A percentile compares a stretch with the other conserved stretches of the same genome.
phyloP scores from a whole-genome alignment of 805 yeast species.

The Metschnikowia aberdeeniae region DNA sequence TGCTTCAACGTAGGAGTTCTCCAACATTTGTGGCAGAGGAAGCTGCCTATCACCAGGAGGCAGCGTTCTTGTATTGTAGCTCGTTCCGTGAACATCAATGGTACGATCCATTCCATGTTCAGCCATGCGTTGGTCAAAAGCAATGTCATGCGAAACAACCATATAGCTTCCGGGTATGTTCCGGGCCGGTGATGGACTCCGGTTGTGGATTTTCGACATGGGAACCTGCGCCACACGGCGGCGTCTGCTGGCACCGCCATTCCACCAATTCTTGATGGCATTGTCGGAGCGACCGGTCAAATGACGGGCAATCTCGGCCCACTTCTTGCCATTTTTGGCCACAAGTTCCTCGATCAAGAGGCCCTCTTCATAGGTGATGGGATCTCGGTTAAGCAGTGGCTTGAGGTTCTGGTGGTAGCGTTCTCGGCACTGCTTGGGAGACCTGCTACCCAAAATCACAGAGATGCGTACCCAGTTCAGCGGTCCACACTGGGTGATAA shows the following conservation, averaged over 20 bases:
- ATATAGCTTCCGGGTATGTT: neutral
- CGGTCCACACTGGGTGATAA: slow-evolving; percentile 70
- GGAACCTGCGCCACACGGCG: slow-evolving; percentile 42
- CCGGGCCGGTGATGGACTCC: no score
- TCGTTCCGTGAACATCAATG: no score
- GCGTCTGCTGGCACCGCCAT: slow-evolving; percentile 85
- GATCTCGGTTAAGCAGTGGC: slow-evolving; percentile 75
- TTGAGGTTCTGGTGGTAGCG: slow-evolving; percentile 88
- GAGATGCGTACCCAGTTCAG: slow-evolving; percentile 88
- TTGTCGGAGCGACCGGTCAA: slow-evolving; percentile 85
- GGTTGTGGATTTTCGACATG: neutral
- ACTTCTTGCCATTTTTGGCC: slow-evolving; percentile 73
- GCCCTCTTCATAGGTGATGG: slow-evolving; percentile 84
- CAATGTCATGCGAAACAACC: neutral
- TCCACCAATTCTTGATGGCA: slow-evolving; percentile 95
- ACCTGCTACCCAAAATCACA: slow-evolving; percentile 64
- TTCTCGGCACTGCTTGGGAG: slow-evolving; percentile 90
- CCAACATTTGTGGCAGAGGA: neutral
- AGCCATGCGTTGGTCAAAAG: no score
- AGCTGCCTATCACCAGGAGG: neutral
- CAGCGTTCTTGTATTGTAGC: neutral
- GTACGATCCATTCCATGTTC: no score
- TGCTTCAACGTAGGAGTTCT: neutral
- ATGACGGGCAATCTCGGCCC: slow-evolving; percentile 93
- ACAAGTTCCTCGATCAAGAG: slow-evolving; percentile 75